Evolutionary conservation across 495 filamentous ascomycete genomes (phyloP), one percentile per base, ranked within the genome.

Genomic region (Podospora pseudopauciseta): DNA sequence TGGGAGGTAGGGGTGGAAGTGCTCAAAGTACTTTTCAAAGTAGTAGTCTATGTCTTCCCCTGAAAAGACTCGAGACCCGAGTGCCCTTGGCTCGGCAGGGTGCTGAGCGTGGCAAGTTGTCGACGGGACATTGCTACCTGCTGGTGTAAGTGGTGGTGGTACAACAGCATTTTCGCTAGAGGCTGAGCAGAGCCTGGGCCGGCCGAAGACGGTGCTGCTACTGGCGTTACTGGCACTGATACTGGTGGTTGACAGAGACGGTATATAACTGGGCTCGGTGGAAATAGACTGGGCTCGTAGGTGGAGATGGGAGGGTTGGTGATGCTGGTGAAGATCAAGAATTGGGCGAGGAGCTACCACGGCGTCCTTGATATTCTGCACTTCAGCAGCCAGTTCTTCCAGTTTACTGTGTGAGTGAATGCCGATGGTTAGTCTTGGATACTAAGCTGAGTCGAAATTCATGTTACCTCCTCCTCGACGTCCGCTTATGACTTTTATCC

Each of bases 41-140:
- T 83, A 83, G 64, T 80, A 82, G 65, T 80, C 75, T 44, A 83
- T 79, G 55, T 83, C 81, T 13, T 80, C 80, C 2, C 81, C 80
- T 6, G 81, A 80, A 63, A 83, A 81, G 28, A 80, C 78, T 11
- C 78, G 77, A n/a, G 80, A 81, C 2, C 77, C 77, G 5, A 83
- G 72, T 6, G 79, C 79, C 69, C 81, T 74, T 9, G 80, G 75
- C 65, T 78, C 73, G 60, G 74, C 70, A 5, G 69, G 72, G 34
- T 69, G 72, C n/a, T 60, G 63, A n/a, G 61, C 15, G 55, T 61
- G 57, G 16, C 54, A 54, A 6, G 61, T 23, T 23, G 69, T 55
- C 23, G 66, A 39, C 3, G 28, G 67, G 63, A 73, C 69, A 9
- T 44, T 69, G 30, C 62, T 59, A 18, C 65, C 60, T 34, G 61